Evolutionary conservation across 2,329 filamentous ascomycete genomes (phyloP), one percentile per base, ranked within the genome.

Genomic region (Aphanoascus verrucosus): DNA sequence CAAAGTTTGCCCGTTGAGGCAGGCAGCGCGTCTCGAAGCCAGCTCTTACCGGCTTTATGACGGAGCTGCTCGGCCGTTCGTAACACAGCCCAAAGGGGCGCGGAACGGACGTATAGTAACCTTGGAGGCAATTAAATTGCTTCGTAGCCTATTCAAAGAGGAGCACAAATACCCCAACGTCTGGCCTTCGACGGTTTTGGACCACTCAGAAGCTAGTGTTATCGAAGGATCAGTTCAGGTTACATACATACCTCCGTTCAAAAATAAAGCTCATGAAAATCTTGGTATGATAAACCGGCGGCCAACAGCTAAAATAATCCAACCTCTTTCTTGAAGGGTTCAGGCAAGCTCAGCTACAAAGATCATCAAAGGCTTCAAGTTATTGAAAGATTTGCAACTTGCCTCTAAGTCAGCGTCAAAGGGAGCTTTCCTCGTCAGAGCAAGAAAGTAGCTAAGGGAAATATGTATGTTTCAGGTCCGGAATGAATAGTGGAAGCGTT

Each of bases 391-490:
- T 37, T 37, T 6, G 34, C 7, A 32, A 32, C 17, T 12, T 47
- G 44, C 19, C 34, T 20, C 14, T 37, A 17, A 46, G 17, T 8
- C n/a, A 15, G n/a, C 23, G 15, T 49, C 47, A 49, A 49, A 31
- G 20, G 11, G 12, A n/a, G 11, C 7, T 20, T 50, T 38, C 11
- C 19, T 5, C 28, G 14, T n/a, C 17, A 42, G 8, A 42, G 12
- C 23, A 38, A 2, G 34, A 43, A 23, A 34, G 28, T 17, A 12
- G 32, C 23, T 19, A 23, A 17, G 17, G 15, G 14, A 42, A 34
- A 19, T 32, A 43, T 44, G 49, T 51, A 51, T 44, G 49, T 51
- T 51, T 51, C 49, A 19, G 40, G 17, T 40, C 49, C 40, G 28
- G 19, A 7, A n/a, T 44, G 28, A 51, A 44, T 40, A 40, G 19